Evolutionary conservation across 2,329 filamentous ascomycete genomes (phyloP), one percentile per base, ranked within the genome.

Genomic region (Fusarium mundagurra): DNA sequence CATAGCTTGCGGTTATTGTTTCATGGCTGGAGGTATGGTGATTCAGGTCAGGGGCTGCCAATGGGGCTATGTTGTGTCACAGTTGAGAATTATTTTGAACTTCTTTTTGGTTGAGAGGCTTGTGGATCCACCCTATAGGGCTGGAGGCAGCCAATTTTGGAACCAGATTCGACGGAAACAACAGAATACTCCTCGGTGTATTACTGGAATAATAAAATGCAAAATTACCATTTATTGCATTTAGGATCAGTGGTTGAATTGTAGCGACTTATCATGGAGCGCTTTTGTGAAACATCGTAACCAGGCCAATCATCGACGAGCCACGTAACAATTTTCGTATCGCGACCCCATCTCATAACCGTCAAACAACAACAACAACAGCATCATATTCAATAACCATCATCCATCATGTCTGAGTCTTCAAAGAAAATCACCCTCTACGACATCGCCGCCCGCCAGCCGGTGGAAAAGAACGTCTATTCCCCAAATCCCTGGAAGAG

Each of bases 391-490:
- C 0, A 9, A n/a, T 20, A 18, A 6, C 5, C 6, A 9, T 13
- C n/a, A 18, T n/a, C 4, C 8, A 61, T 38, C 48, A 74, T 69
- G 24, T 31, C 61, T 5, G 36, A 34, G 4, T 8, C 34, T 8
- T 44, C 39, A 11, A 27, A 54, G 22, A 47, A 38, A 8, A 80
- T 85, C 17, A 55, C 78, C 45, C 81, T 86, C 63, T 87, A 86
- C 74, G 85, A 86, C 74, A 86, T 87, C 48, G 81, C 80, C 13
- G 81, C 78, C 2, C 77, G 71, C 1, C 80, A 83, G 0, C 83
- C 85, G 0, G 72, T 72, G 12, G 70, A 63, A 39, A 59, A 77
- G n/a, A 70, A 61, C 4, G 71, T 65, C 59, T 80, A 73, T 67
- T 69, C 80, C 0, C 75, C 77, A 1, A 82, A 83, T 54, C 81